These are phyloP conservation scores for Scutellaria galericulata DNA, from an alignment of 257 asterid genomes.

Conservation along the genomic window DNA sequence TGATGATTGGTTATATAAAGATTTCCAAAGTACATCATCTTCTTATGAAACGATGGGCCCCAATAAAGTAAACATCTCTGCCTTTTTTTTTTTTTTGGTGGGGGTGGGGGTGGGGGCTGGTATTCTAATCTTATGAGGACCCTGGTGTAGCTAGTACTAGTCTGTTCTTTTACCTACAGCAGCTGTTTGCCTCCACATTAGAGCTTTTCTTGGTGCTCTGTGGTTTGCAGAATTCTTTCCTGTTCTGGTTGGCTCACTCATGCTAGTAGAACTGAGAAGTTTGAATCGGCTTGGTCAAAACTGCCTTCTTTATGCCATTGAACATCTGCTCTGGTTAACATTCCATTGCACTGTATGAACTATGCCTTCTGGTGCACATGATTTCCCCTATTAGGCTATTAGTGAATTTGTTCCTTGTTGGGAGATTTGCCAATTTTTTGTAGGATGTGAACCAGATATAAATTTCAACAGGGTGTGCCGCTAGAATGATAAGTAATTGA, in stretches of 20 bases:
- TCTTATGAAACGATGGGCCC: slow-evolving; percentile 8
- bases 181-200: slow-evolving; percentile 22
- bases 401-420: neutral
- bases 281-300: neutral
- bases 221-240: neutral
- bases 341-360: neutral
- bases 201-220: slow-evolving; percentile 23
- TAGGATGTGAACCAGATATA: neutral
- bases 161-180: slow-evolving; percentile 5
- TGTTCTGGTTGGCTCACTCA: slow-evolving; percentile 30
- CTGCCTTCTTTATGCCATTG: slow-evolving; percentile 2
- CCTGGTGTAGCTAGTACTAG: neutral
- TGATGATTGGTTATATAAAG: slow-evolving; percentile 27
- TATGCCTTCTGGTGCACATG: neutral
- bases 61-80: neutral
- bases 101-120: too few species aligned
- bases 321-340: neutral
- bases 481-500: neutral
- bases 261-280: slow-evolving; percentile 28
- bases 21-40: neutral
- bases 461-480: slow-evolving; percentile 1
- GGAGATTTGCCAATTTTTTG: neutral
- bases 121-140: neutral
- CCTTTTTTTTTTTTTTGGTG: neutral
- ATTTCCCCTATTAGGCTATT: neutral